These are phyloP conservation scores for Guyanaporus albipodus DNA, from an alignment of 768 basidiomycete species.

Conservation along the genomic window DNA sequence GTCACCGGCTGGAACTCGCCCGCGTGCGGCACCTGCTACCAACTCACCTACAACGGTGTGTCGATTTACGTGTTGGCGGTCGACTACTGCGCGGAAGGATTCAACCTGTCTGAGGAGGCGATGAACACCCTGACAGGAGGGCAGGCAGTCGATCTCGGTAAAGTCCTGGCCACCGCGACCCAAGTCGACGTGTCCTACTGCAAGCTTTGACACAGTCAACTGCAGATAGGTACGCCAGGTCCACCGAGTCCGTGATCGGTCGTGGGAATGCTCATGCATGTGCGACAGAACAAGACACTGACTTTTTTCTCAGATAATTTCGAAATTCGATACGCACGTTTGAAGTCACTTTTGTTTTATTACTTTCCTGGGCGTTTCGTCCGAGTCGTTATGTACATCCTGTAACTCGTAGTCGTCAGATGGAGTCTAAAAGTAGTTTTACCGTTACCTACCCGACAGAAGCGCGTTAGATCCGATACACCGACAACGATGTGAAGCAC, in stretches of 20 bases:
- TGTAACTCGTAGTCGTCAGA: neutral
- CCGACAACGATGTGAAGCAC: slow-evolving; percentile 39
- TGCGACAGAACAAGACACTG: too few relatives aligned
- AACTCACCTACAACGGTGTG: slow-evolving; percentile 23
- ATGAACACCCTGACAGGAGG: slow-evolving; percentile 52
- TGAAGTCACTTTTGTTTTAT: too few relatives aligned
- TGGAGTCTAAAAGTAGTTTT: neutral
- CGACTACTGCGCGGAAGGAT: slow-evolving; percentile 24
- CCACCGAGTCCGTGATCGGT: too few relatives aligned
- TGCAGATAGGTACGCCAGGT: neutral
- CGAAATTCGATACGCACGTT: too few relatives aligned
- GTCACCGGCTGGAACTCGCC: slow-evolving; percentile 30
- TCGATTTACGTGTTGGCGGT: slow-evolving; percentile 28
- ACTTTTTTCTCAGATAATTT: too few relatives aligned
- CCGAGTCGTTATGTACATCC: too few relatives aligned
- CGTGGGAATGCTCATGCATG: too few relatives aligned
- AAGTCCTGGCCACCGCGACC: slow-evolving; percentile 40
- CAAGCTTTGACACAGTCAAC: slow-evolving; percentile 27
- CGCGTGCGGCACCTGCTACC: slow-evolving; percentile 34
- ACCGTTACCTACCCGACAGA: neutral
- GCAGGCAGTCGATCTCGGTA: slow-evolving; percentile 45
- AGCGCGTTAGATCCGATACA: slow-evolving; percentile 41
- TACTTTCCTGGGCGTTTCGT: too few relatives aligned
- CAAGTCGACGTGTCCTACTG: slow-evolving; percentile 47
- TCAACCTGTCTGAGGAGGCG: slow-evolving; percentile 49